Base-by-base conservation (phyloP, 306 rosid species). In the Fragaria vesca region DNA sequence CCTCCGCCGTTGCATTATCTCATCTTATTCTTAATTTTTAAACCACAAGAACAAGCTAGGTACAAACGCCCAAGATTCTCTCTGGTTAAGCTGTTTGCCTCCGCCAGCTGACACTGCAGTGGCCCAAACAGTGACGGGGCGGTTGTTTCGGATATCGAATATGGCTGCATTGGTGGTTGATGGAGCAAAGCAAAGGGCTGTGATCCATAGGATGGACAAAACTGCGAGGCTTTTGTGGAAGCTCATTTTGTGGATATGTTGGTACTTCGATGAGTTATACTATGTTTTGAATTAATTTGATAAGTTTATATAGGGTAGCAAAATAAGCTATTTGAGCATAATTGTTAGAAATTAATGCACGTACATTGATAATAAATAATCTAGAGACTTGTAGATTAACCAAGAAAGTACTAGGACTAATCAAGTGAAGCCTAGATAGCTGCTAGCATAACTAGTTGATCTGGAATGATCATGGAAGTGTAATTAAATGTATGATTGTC, bases 141-240 rank as follows among this genome's bases (percentile, higher is more conserved):
- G 71, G 77, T 76, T 52, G 78, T 81, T 81, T 32, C 36, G 67
- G 73, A 81, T 24, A 1, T 20, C 13, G 10, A 81, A 81, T 71
- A 69, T 10, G 83, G 93, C 15, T 77, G 81, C 93, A 75, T 0
- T 77, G 20, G 12, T 5, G 0, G 79, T 73, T 0, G 85, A 81
- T 0, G 93, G 90, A 2, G 55, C 83, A 12, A 93, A 73, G 28
- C 28, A 28, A 28, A 28, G 28, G 28, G 28, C 28, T 28, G 28
- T 28, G 28, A 28, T 28, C 28, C 28, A 28, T 28, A 28, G 28
- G 28, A 28, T 28, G 76, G 85, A 88, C 55, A 89, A 89, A 0
- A 91, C 69, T 4, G 88, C 15, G 0, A 94, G 86, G 58, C 82
- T 79, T 68, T 87, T 92, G 13, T 74, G 68, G 88, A 87, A 87